Evolutionary conservation across 2,329 filamentous ascomycete genomes (phyloP), one percentile per base, ranked within the genome.

Genomic region (Penicillium italicum): DNA sequence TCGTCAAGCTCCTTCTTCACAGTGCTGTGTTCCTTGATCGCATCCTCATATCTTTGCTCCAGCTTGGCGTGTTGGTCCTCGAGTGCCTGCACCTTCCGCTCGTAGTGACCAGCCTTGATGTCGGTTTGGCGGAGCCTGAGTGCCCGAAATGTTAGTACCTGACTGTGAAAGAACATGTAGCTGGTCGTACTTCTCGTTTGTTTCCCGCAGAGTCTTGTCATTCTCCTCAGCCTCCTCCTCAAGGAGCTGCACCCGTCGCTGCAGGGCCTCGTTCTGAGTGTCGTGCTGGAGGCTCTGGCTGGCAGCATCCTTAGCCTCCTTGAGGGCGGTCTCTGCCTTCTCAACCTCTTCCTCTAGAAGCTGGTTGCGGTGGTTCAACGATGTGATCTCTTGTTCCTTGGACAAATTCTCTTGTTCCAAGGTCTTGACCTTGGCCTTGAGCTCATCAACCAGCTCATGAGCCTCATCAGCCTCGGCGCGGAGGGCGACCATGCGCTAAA

Each of bases 361-460:
- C 71, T 86, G 85, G 80, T 96, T 97, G 82, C 93, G 95, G 87
- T 97, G 93, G 74, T 88, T 86, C 70, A 97, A 85, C 51, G 94
- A 97, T 65, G 90, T 95, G 77, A 97, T 96, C 77, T 97, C 93
- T 79, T 97, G 92, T 81, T 97, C 94, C 82, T 97, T 97, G 74
- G 88, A 83, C 61, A 96, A 83, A 77, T 91, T 96, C 81, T 97
- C 93, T 78, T 96, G 89, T 80, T 99, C 92, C 62, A 97, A 84
- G 52, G 79, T 76, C 84, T 97, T 97, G 80, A 97, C 84, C 80
- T 90, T 92, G 69, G 77, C 65, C 80, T 94, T 86, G 66, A 96
- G 85, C 79, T 97, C 93, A 74, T 97, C 90, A 63, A 88, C 87
- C 80, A 93, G 89, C 74, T 82, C 79, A 63, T 85, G 79, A 63